phyloP scores from a whole-genome alignment of 2,329 filamentous ascomycete species.

The Septoria linicola region DNA sequence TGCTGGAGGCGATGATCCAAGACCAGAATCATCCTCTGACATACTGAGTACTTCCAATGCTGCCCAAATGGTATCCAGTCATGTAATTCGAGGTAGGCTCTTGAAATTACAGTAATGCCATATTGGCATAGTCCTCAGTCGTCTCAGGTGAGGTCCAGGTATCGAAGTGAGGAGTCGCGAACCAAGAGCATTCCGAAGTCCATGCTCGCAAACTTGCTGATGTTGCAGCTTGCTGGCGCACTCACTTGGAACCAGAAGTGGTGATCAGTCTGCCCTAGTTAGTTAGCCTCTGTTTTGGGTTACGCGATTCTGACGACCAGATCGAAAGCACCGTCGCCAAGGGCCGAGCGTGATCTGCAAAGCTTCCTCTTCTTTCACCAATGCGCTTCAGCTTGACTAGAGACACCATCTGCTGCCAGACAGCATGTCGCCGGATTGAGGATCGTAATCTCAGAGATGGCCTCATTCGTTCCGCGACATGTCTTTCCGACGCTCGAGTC shows the following conservation, averaged over 20 bases:
- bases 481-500: conserved; percentile 70
- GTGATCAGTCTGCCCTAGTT: too few species aligned
- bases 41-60: not conserved
- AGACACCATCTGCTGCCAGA: too few species aligned
- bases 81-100: not conserved
- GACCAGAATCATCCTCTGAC: conserved; percentile 1
- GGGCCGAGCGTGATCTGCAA: too few species aligned
- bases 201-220: not conserved
- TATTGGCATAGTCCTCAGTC: not conserved
- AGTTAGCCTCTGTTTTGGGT: too few species aligned
- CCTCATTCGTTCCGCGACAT: conserved; percentile 69
- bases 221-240: too few species aligned
- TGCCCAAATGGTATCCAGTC: not conserved
- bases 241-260: too few species aligned
- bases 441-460: conserved; percentile 26
- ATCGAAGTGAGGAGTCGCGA: not conserved
- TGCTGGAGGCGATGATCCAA: conserved; percentile 10
- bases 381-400: too few species aligned
- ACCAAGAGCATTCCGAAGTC: not conserved
- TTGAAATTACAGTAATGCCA: not conserved
- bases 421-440: conserved; percentile 26
- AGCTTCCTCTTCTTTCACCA: too few species aligned
- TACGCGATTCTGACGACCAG: too few species aligned
- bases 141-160: conserved; percentile 4
- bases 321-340: too few species aligned